These are phyloP conservation scores for Martensiomyces pterosporus DNA, from an alignment of 192 early-diverging fungal genomes.

Conservation along the genomic window DNA sequence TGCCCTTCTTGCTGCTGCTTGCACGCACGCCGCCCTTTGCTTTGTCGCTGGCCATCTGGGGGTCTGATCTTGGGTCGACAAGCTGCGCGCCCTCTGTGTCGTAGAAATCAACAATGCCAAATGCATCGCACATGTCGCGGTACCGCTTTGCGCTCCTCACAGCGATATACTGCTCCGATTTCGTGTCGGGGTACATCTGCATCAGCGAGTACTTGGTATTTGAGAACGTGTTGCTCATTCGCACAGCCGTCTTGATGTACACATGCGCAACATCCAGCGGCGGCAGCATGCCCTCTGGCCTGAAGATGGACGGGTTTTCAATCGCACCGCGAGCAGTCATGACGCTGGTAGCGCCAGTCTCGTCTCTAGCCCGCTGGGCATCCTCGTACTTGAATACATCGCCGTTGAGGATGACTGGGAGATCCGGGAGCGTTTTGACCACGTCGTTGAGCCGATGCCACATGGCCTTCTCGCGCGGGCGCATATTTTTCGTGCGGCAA, in stretches of 20 bases:
- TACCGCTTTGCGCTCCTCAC: conserved; percentile 54
- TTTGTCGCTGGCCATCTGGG: no score
- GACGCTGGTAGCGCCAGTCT: conserved; percentile 60
- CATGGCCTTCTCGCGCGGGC: conserved; percentile 73
- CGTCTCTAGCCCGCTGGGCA: conserved; percentile 56
- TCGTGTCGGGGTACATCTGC: conserved; percentile 76
- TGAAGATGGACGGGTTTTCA: conserved; percentile 85
- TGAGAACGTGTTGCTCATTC: conserved; percentile 65
- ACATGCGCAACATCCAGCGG: conserved; percentile 56
- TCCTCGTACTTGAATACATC: conserved; percentile 72
- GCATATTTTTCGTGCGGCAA: conserved; percentile 75
- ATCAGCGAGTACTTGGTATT: conserved; percentile 91
- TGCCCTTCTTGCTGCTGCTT: conserved; percentile 2
- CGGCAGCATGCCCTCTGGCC: conserved; percentile 56
- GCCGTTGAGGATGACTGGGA: conserved; percentile 90
- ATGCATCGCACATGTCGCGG: conserved; percentile 53
- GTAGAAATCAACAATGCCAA: conserved; percentile 35
- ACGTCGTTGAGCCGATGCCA: conserved; percentile 81
- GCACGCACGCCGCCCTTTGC: background rate
- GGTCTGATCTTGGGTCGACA: no score
- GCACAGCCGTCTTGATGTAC: conserved; percentile 67
- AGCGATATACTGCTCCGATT: conserved; percentile 42
- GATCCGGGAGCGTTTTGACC: conserved; percentile 61
- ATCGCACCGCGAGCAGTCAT: conserved; percentile 93
- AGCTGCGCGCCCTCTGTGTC: conserved; percentile 16